Base-by-base conservation (phyloP, 805 yeast genomes). In the Cyberlindnera bimundalis region DNA sequence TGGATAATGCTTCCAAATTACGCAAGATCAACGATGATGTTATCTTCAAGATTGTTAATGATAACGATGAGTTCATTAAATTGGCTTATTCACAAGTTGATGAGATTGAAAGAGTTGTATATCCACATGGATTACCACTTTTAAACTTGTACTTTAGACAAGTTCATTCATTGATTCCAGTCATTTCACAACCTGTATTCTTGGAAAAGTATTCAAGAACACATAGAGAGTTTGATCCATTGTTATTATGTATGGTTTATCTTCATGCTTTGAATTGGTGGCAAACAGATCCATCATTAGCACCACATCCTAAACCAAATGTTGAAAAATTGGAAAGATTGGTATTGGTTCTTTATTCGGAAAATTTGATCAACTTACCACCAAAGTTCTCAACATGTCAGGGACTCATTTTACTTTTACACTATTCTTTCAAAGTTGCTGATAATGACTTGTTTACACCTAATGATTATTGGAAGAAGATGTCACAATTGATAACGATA, bases 361-460 rank as follows among this genome's bases (percentile, higher is more conserved):
- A 59, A 23, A 50, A 51, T 27, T 28, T 56, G 17, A 49, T 50
- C 15, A 55, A 55, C 33, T 29, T 50, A 9, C 54, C 65, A 2
- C 54, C 54, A 25, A 58, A 66, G 24, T 51, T 65, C 20, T 60
- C 69, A 4, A 62, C 65, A 2, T 56, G 68, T 15, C 74, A 70
- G 47, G 69, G 68, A 0, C 62, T 70, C 5, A 46, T 69, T 20
- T 47, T 70, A 20, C 45, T 70, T 19, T 32, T 58, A 26, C 54
- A 60, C 30, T 59, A 61, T 39, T 28, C 47, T 3, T 45, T 46
- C 38, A 35, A 31, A 19, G 33, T 35, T 6, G 42, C 41, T 4
- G 35, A 40, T 13, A 46, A 44, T 14, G 39, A 39, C 15, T n/a
- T 45, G 25, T 47, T 43, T 39, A 38, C 24, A n/a, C 44, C 43